phyloP scores from a whole-genome alignment of 2,329 filamentous ascomycete genomes.

The Lachnellula arida region DNA sequence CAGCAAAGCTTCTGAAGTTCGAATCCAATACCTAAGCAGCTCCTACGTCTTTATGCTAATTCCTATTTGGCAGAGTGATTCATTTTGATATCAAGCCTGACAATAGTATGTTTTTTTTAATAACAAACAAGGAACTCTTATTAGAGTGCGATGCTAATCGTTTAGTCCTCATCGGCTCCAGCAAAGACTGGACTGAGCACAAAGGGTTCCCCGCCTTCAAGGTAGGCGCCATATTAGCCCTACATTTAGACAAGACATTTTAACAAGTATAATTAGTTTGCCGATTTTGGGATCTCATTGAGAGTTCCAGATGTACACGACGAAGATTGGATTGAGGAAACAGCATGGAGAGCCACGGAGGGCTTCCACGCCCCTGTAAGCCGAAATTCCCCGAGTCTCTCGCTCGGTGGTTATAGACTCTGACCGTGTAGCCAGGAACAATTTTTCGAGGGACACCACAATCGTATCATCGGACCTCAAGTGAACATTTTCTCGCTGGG shows the following conservation, averaged over 20 bases:
- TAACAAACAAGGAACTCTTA: not conserved
- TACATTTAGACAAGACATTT: no score
- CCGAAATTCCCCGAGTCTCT: not conserved
- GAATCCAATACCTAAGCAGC: not conserved
- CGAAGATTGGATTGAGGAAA: not conserved
- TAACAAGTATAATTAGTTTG: not conserved
- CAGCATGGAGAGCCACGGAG: not conserved
- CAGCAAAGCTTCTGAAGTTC: not conserved
- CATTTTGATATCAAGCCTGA: conserved; percentile 14
- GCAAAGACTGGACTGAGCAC: not conserved
- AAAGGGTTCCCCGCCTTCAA: not conserved
- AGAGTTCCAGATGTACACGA: not conserved
- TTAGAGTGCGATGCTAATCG: conserved; percentile 51
- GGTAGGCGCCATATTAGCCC: not conserved
- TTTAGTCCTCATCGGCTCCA: conserved; percentile 36
- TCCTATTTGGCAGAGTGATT: not conserved
- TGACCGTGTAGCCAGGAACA: conserved; percentile 38
- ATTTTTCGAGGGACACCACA: conserved; percentile 44
- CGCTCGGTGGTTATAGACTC: not conserved
- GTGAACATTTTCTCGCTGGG: not conserved
- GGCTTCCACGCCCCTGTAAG: not conserved
- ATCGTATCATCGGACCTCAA: not conserved
- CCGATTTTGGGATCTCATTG: not conserved
- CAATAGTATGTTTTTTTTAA: conserved; percentile 5
- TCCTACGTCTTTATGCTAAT: not conserved